Evolutionary conservation across 148 eudicot genomes (phyloP), one percentile per base, ranked within the genome.

Genomic region (Euryodendron excelsum): DNA sequence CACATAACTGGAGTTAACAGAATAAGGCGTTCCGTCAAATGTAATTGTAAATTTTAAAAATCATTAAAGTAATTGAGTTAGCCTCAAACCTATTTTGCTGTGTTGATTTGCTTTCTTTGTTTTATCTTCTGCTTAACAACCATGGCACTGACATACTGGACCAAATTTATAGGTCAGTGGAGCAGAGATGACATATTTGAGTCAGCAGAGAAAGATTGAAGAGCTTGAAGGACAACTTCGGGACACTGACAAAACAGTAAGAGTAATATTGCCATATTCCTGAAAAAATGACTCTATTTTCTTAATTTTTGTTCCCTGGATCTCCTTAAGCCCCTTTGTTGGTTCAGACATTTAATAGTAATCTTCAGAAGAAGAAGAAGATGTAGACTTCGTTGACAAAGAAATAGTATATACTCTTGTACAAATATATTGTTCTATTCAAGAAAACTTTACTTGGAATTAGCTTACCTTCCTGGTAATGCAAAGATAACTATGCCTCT

Each of bases 191-290:
- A 81, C 82, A 71, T 84, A 90, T 23, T 55, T 78, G 74, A 82
- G 76, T 81, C 96, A 91, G 83, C 95, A 91, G 78, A 89, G 79
- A 77, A 90, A 85, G 80, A 91, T 91, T 71, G 95, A 88, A 48
- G 97, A 88, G 86, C 92, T 94, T 21, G 97, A 90, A 84, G 96
- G 94, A 75, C 98, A 91, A 86, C 98, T 94, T 70, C 90, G 89
- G 52, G 97, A 90, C 77, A 97, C 97, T 39, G 91, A 93, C 77
- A 90, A 94, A 45, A 86, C 87, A 72, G 98, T 92, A 48, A 83
- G 84, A 74, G 27, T 34, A 17, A 21, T 41, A 25, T 75, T 5
- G 5, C 58, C 30, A 20, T n/a, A 55, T 73, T 55, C 1, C 47
- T 73, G 48, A 33, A 12, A 73, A 56, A 44, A 41, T 61, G 13